These are phyloP conservation scores for Rhamnella rubrinervis DNA, from an alignment of 331 rosid genomes.

Conservation along the genomic window DNA sequence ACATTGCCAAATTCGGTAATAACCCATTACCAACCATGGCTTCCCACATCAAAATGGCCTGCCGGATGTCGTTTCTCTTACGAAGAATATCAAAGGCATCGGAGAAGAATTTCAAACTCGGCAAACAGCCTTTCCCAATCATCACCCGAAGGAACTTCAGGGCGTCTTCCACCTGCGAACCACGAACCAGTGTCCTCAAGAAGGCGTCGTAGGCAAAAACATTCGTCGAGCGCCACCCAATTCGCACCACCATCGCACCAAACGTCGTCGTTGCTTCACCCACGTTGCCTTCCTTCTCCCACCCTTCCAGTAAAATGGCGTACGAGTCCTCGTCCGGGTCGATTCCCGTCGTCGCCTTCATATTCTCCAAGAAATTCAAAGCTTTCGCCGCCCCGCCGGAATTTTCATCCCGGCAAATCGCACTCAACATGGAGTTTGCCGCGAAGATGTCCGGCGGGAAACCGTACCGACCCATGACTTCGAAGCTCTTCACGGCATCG, in stretches of 20 bases:
- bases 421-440: slow-evolving; percentile 56
- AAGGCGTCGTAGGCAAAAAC: slow-evolving; percentile 51
- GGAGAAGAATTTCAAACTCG: slow-evolving; percentile 65
- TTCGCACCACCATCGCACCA: slow-evolving; percentile 47
- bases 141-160: slow-evolving; percentile 43
- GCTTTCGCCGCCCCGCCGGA: slow-evolving; percentile 40
- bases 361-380: slow-evolving; percentile 43
- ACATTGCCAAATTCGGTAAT: slow-evolving; percentile 56
- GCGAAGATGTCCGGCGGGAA: slow-evolving; percentile 46
- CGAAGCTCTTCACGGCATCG: slow-evolving; percentile 65
- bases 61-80: slow-evolving; percentile 35
- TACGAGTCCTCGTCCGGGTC: slow-evolving; percentile 54
- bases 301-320: slow-evolving; percentile 61
- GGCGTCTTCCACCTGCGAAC: slow-evolving; percentile 38
- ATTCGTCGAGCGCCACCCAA: slow-evolving; percentile 55
- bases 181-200: slow-evolving; percentile 49
- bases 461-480: slow-evolving; percentile 65
- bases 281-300: slow-evolving; percentile 63
- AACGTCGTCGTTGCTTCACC: slow-evolving; percentile 44
- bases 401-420: slow-evolving; percentile 44
- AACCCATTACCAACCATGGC: slow-evolving; percentile 42
- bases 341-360: slow-evolving; percentile 32
- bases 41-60: slow-evolving; percentile 63
- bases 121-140: slow-evolving; percentile 54
- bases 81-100: slow-evolving; percentile 50